phyloP scores from a whole-genome alignment of 139 green algal species.

The Yamagishiella unicocca region DNA sequence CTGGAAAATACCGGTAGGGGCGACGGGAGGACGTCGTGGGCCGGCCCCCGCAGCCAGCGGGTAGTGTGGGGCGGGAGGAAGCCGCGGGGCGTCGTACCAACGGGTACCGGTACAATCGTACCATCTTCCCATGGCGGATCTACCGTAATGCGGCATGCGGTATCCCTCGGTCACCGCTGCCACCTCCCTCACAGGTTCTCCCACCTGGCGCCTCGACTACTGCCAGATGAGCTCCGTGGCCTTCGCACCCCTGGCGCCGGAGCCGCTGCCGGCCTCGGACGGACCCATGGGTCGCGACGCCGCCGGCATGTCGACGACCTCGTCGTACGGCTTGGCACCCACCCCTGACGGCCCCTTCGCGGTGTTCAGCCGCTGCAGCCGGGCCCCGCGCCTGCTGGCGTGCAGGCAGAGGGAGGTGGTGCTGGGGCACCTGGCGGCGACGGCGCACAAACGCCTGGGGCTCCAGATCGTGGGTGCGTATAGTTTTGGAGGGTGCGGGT shows the following conservation, averaged over 20 bases:
- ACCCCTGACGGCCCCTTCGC: constrained; percentile 46
- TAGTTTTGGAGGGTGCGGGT: background rate
- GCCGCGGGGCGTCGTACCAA: no score
- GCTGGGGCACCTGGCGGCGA: constrained; percentile 5
- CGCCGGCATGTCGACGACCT: background rate
- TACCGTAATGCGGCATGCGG: no score
- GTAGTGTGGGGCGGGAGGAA: no score
- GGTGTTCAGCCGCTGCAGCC: constrained; percentile 26
- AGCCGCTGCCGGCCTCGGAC: constrained; percentile 15
- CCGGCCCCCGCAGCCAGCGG: no score
- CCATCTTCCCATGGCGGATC: no score
- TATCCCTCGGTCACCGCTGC: background rate
- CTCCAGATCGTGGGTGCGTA: constrained; percentile 40
- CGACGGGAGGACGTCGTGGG: no score
- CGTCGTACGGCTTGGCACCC: constrained; percentile 21
- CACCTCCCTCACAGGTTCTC: constrained; percentile 3
- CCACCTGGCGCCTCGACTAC: constrained; percentile 30
- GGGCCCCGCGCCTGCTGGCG: constrained; percentile 30
- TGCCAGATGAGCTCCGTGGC: constrained; percentile 10
- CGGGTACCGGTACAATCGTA: no score
- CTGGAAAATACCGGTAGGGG: no score
- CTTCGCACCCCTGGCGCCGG: constrained; percentile 3
- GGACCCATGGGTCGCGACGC: background rate
- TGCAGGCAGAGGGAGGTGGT: constrained; percentile 46
- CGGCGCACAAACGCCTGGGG: constrained; percentile 53